Evolutionary conservation across 164 flowering plant genomes (phyloP), one percentile per base, ranked within the genome.

Genomic region (Litsea cubeba): DNA sequence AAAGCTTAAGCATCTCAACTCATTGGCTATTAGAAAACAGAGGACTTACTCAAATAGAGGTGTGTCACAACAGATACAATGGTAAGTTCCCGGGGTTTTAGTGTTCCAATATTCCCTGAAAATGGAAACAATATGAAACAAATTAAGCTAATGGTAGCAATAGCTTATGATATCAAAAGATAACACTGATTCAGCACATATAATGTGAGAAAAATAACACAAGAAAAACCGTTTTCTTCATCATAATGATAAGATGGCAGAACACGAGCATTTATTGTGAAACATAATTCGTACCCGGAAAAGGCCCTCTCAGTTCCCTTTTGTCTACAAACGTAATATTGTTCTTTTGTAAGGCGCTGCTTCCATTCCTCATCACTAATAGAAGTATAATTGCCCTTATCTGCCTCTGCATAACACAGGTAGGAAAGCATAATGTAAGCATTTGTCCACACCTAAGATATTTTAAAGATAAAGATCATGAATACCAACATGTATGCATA

Each of bases 221-320:
- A 68, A 20, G n/a, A 68, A n/a, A 28, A 6, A 70, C 11, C 15
- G 0, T 25, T 30, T 25, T 28, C 12, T 18, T 8, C 12, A 10
- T n/a, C 50, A 20, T 40, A n/a, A 35, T 68, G 64, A 24, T 51
- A 17, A 17, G 71, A 5, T 32, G n/a, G 8, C 12, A 58, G 64
- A 12, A 71, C 14, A 4, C 17, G 54, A 71, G 26, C 18, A 12
- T 20, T 18, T 2, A 50, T 18, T 65, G 22, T 15, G 58, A 8
- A 50, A 23, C 50, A 50, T 20, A 23, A 28, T 71, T 6, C 76
- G 70, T 83, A 91, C 97, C 97, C 97, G 50, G 90, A 86, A 82
- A 90, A 92, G 69, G 98, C 90, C 80, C 92, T 86, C 83, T 94
- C 98, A 18, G 98, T 94, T 28, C 98, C 98, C 86, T 94, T 94